Evolutionary conservation across 371 early-diverging fungal genomes (phyloP).

Genomic region (Sporodiniella umbellata): DNA sequence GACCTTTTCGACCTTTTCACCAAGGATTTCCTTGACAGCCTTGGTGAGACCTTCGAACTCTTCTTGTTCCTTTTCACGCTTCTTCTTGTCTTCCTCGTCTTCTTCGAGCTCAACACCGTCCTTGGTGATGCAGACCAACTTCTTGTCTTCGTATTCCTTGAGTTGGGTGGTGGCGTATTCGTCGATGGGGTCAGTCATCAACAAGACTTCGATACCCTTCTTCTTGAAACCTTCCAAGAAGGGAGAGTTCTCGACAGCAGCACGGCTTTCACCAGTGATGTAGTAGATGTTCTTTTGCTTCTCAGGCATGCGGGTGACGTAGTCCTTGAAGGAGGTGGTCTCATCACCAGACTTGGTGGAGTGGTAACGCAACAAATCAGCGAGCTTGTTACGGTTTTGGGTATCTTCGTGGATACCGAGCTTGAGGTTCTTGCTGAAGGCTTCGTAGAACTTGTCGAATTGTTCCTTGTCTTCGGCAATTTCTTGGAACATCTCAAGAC

Average conservation of each 20-base stretch:
- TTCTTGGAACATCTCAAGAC: conserved; percentile 73
- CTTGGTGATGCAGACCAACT: conserved; percentile 96
- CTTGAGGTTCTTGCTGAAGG: conserved; percentile 72
- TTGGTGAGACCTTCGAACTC: conserved; percentile 82
- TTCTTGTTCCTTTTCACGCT: conserved; percentile 85
- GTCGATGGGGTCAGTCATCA: conserved; percentile 93
- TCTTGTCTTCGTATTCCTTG: conserved; percentile 98
- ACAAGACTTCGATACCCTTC: conserved; percentile 95
- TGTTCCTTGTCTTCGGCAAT: conserved; percentile 68
- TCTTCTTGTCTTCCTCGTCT: conserved; percentile 93
- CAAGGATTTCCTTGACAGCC: conserved; percentile 87
- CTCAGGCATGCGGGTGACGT: conserved; percentile 78
- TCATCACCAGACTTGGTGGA: conserved; percentile 65
- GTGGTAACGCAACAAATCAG: conserved; percentile 71
- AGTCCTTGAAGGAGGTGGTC: conserved; percentile 73
- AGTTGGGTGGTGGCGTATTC: conserved; percentile 97
- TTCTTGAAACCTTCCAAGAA: conserved; percentile 98
- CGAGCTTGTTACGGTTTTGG: conserved; percentile 63
- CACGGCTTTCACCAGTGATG: conserved; percentile 96
- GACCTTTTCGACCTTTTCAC: conserved; percentile 98
- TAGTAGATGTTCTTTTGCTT: conserved; percentile 91
- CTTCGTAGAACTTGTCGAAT: conserved; percentile 71
- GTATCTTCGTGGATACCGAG: conserved; percentile 76
- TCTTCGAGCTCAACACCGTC: conserved; percentile 98
- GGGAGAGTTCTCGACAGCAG: conserved; percentile 95